Conservation (phyloP, 2,329 filamentous ascomycete genomes). For the Epichloe typhina region DNA sequence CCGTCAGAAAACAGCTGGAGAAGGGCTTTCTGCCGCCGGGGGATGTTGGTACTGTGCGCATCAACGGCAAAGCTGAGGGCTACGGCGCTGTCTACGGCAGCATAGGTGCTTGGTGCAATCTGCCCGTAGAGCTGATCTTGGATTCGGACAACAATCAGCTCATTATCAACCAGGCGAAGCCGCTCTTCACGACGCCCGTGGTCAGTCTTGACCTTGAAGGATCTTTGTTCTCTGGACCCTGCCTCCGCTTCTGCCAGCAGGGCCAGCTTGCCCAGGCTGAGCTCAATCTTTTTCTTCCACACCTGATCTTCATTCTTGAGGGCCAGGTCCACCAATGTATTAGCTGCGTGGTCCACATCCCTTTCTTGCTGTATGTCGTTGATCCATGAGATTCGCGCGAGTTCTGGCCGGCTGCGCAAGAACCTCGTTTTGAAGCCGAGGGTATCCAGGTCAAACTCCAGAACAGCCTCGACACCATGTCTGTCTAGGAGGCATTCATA, state of each 20-base stretch:
- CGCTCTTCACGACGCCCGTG: slow-evolving; percentile 26
- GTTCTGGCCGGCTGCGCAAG: slow-evolving; percentile 55
- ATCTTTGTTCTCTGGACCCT: slow-evolving; percentile 10
- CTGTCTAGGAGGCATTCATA: slow-evolving; percentile 65
- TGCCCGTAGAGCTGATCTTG: slow-evolving; percentile 67
- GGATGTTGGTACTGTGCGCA: slow-evolving; percentile 42
- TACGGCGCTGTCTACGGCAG: slow-evolving; percentile 67
- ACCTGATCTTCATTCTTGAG: slow-evolving; percentile 60
- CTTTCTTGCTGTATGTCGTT: slow-evolving; percentile 72
- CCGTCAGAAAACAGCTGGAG: slow-evolving; percentile 57
- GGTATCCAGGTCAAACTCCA: slow-evolving; percentile 59
- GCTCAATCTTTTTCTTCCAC: slow-evolving; percentile 88
- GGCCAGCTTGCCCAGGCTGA: slow-evolving; percentile 77
- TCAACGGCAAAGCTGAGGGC: slow-evolving; percentile 66
- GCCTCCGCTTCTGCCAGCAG: slow-evolving; percentile 48
- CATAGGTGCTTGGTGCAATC: slow-evolving; percentile 51
- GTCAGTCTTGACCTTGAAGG: slow-evolving; percentile 25
- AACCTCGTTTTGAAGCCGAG: slow-evolving; percentile 63
- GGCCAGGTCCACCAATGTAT: slow-evolving; percentile 58
- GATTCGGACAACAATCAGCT: slow-evolving; percentile 59
- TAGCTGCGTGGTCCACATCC: slow-evolving; percentile 60
- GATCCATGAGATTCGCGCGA: slow-evolving; percentile 82
- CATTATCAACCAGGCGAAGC: slow-evolving; percentile 43
- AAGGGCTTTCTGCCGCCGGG: slow-evolving; percentile 51
- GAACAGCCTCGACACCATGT: slow-evolving; percentile 51